Evolutionary conservation across 2,329 filamentous ascomycete genomes (phyloP).

Genomic region (Trichophyton mentagrophytes): DNA sequence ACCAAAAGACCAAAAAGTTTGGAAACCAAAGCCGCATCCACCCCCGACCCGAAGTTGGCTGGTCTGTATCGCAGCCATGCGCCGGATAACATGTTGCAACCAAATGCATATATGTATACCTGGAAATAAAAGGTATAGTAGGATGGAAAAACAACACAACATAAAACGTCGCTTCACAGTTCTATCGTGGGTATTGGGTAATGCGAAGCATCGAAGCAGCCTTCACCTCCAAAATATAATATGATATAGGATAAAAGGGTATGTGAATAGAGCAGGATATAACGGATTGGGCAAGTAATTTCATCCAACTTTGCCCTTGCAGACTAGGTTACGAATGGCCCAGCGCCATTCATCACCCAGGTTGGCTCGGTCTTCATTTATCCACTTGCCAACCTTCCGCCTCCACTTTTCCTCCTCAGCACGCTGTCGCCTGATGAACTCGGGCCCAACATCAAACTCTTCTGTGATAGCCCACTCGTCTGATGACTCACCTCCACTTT

Average conservation of each 20-base stretch:
- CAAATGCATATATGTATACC: background rate
- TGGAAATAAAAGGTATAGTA: background rate
- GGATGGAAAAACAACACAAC: background rate
- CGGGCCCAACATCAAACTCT: conserved; percentile 93
- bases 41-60: background rate
- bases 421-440: conserved; percentile 77
- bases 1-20: background rate
- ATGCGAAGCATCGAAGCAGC: background rate
- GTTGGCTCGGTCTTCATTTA: conserved; percentile 42
- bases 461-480: conserved; percentile 83
- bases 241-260: background rate
- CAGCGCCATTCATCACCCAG: conserved; percentile 57
- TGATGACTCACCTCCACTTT: conserved; percentile 31
- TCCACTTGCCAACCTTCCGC: conserved; percentile 77
- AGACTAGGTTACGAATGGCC: conserved; percentile 47
- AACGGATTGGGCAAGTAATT: background rate
- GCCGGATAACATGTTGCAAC: background rate
- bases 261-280: background rate
- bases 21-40: background rate
- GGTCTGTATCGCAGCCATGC: conserved; percentile 4
- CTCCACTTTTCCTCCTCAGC: conserved; percentile 89
- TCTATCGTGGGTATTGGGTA: conserved; percentile 2
- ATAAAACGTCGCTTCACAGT: background rate
- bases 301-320: conserved; percentile 4
- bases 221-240: background rate